These are phyloP conservation scores for Colletotrichum higginsianum DNA, from an alignment of 2,329 filamentous ascomycete genomes.

Conservation along the genomic window DNA sequence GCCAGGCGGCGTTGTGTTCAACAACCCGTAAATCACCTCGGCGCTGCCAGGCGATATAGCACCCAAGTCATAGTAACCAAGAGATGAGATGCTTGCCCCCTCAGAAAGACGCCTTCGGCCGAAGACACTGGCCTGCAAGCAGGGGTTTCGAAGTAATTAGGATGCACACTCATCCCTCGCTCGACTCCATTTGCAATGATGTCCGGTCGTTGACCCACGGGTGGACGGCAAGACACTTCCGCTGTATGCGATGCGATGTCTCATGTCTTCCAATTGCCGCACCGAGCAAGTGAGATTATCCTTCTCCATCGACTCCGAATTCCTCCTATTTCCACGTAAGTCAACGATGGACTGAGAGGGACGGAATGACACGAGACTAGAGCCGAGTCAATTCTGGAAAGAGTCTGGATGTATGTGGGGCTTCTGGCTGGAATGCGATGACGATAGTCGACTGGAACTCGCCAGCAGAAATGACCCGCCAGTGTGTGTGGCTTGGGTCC, in stretches of 20 bases:
- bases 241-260: conserved; percentile 1
- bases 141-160: conserved; percentile 29
- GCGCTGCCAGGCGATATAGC: not conserved
- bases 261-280: not conserved
- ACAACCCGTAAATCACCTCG: not conserved
- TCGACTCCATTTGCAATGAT: not conserved
- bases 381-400: not conserved
- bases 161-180: conserved; percentile 9
- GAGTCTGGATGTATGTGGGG: not conserved
- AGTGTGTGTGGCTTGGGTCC: conserved; percentile 19
- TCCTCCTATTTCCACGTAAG: not conserved
- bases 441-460: not conserved
- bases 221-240: not conserved
- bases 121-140: not conserved
- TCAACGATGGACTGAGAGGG: not conserved
- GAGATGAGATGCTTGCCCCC: not conserved
- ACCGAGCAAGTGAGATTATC: not conserved
- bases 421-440: conserved; percentile 1
- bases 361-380: not conserved
- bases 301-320: not conserved
- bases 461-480: conserved; percentile 15
- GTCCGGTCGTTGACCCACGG: not conserved
- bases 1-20: not conserved
- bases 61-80: not conserved
- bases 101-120: conserved; percentile 15